These are phyloP conservation scores for Cyberlindnera bimundalis DNA, from an alignment of 805 yeast species.

Conservation along the genomic window DNA sequence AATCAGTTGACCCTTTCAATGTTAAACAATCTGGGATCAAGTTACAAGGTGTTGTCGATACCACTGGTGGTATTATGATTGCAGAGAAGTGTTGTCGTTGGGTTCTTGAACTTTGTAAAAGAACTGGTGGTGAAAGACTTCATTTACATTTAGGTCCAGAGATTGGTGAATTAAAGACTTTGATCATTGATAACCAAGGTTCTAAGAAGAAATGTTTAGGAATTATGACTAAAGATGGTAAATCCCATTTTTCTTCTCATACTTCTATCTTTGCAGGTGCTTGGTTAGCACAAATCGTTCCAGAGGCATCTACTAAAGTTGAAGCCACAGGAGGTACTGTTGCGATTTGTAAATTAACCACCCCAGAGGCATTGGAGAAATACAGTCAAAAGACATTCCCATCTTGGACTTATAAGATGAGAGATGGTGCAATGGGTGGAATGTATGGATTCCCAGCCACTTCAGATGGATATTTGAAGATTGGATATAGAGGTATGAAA, in stretches of 20 bases:
- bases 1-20: constrained; percentile 24
- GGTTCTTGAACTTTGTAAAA: constrained; percentile 26
- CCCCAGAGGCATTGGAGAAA: constrained; percentile 19
- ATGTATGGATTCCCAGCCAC: constrained; percentile 31
- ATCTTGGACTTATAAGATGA: constrained; percentile 30
- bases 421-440: constrained; percentile 31
- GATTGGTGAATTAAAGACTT: constrained; percentile 5
- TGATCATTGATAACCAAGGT: constrained; percentile 2
- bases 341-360: constrained; percentile 24
- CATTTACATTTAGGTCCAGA: constrained; percentile 22
- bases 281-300: constrained; percentile 24
- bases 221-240: constrained; percentile 19
- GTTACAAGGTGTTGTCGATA: constrained; percentile 28
- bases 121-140: constrained; percentile 24
- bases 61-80: constrained; percentile 30
- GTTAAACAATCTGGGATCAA: constrained; percentile 14
- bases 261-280: constrained; percentile 18
- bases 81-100: constrained; percentile 33
- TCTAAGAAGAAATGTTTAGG: constrained; percentile 22
- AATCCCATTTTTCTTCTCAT: constrained; percentile 2
- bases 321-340: constrained; percentile 34
- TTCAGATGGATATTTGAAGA: constrained; percentile 27
- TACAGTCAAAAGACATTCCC: constrained; percentile 26
- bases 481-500: constrained; percentile 32
- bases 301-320: constrained; percentile 28